Evolutionary conservation across 306 rosid species (phyloP).

Genomic region (Trifolium pratense): DNA sequence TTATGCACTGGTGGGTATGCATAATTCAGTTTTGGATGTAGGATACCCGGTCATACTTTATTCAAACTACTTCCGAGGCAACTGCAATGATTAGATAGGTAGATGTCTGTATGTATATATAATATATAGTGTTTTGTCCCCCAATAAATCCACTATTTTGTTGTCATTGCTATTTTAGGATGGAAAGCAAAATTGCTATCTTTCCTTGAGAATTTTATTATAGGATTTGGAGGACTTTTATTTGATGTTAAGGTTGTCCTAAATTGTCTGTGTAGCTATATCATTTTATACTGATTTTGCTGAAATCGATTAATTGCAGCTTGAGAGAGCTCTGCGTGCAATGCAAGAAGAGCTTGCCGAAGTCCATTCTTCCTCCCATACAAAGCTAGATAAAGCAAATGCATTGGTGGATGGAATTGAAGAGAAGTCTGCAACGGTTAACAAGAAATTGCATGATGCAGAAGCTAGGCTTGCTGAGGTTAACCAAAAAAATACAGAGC

Average conservation of each 20-base stretch:
- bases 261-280: constrained; percentile 29
- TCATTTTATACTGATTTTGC: constrained; percentile 30
- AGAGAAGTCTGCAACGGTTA: constrained; percentile 68
- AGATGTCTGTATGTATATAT: not conserved
- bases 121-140: not conserved
- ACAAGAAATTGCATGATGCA: constrained; percentile 71
- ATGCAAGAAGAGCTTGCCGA: constrained; percentile 63
- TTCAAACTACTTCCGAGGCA: not conserved
- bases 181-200: not conserved
- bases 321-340: constrained; percentile 70
- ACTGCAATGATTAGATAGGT: not conserved
- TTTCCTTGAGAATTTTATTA: constrained; percentile 15
- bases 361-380: constrained; percentile 55
- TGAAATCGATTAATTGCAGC: constrained; percentile 57
- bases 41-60: constrained; percentile 9
- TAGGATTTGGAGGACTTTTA: not conserved
- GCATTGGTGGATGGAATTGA: constrained; percentile 71
- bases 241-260: constrained; percentile 30
- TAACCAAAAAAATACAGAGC: constrained; percentile 67
- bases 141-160: not conserved
- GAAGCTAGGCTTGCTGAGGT: constrained; percentile 83
- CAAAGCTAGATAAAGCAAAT: constrained; percentile 71
- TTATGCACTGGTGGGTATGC: not conserved
- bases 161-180: constrained; percentile 14
- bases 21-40: not conserved